Percentiles rank a stretch among this genome's conserved stretches.
These are phyloP conservation scores for Macrophomina phaseolina DNA, from an alignment of 2,329 filamentous ascomycete genomes.

Conservation along the genomic window DNA sequence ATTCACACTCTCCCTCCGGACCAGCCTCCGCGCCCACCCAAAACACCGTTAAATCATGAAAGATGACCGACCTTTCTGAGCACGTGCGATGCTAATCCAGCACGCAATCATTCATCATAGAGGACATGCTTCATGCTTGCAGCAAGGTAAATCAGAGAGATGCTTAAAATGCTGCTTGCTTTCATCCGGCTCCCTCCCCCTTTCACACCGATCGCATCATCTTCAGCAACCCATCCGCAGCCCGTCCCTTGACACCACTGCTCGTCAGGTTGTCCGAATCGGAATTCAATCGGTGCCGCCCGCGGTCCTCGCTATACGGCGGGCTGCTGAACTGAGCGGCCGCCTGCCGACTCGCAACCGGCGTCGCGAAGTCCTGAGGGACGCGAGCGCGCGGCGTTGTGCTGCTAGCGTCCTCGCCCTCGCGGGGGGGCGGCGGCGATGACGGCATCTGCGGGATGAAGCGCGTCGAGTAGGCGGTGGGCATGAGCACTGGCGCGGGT, in stretches of 20 bases:
- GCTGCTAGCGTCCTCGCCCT: slow-evolving; percentile 26
- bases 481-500: slow-evolving; percentile 47
- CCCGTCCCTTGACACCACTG: slow-evolving; percentile 56
- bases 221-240: slow-evolving; percentile 60
- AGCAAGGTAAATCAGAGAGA: not conserved
- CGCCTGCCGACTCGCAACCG: slow-evolving; percentile 26
- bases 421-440: slow-evolving; percentile 1
- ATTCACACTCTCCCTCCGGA: not conserved
- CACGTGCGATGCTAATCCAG: not conserved
- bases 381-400: slow-evolving; percentile 30
- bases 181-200: not conserved
- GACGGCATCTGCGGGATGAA: slow-evolving; percentile 35
- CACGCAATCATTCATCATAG: slow-evolving; percentile 7
- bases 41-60: slow-evolving; percentile 7
- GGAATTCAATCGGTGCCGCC: slow-evolving; percentile 27
- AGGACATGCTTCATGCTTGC: not conserved
- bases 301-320: slow-evolving; percentile 39
- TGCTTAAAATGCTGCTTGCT: not conserved
- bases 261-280: slow-evolving; percentile 47
- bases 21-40: not conserved
- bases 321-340: slow-evolving; percentile 34
- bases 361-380: slow-evolving; percentile 25
- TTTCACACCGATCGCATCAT: slow-evolving; percentile 41
- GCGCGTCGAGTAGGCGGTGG: slow-evolving; percentile 46
- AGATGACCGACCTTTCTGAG: not conserved